Evolutionary conservation across 176 grass and related monocot species (phyloP), one percentile per base, ranked within the genome.

Genomic region (Dactylis glomerata): DNA sequence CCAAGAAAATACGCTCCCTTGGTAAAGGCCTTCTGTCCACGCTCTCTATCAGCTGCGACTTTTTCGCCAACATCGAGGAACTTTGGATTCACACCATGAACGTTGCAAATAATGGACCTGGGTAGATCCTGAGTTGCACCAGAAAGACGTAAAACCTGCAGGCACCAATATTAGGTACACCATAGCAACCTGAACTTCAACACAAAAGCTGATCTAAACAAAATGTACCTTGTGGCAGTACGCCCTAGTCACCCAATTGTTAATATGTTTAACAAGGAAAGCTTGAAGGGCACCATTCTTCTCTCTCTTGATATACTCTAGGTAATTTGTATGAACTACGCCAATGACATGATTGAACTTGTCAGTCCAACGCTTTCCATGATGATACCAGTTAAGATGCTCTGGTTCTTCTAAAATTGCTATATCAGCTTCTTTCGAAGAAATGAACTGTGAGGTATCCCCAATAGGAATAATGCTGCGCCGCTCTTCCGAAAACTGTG

Each of bases 351-450:
- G 89, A 92, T 98, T 98, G 73, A 98, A 98, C 67, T 98, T 98
- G 69, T 95, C 91, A 58, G 95, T 95, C 96, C 96, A 98, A 46
- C 92, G 91, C 68, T 91, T 98, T 68, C 96, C 96, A 88, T 98
- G 96, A 95, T 98, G 96, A 54, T 98, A 95, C 96, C 96, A 98
- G 73, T 98, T 98, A 89, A 98, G 89, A 87, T 98, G 96, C 76
- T 98, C 96, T 27, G 96, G 96, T 88, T 98, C 93, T 90, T 98
- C 96, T 37, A 98, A 81, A 79, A 98, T 95, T 56, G 95, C 95
- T 88, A 98, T 95, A 80, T 98, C 95, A 78, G 92, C 95, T 79
- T 98, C 95, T 47, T 86, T 90, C 59, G 95, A 91, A 33, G 92
- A 82, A 91, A 98, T 93, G 69, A 98, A 95, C 47, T 91, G 87